Conservation (phyloP, 805 yeast species). For the Komagataella kurtzmanii region DNA sequence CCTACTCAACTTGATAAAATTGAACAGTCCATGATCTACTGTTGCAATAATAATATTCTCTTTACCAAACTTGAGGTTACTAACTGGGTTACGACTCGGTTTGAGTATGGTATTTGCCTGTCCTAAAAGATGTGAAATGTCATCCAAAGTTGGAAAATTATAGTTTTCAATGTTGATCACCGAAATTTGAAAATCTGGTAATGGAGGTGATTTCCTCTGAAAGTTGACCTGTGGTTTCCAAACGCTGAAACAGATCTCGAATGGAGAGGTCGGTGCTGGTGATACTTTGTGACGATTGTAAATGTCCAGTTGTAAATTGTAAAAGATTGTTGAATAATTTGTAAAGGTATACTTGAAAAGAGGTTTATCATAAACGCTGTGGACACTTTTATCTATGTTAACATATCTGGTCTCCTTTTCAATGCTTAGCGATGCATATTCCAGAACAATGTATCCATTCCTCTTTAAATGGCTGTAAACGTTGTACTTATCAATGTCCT, state of each 20-base stretch:
- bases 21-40: conserved; percentile 64
- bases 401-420: background rate
- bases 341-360: background rate
- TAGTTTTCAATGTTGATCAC: conserved; percentile 33
- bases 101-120: conserved; percentile 9
- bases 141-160: conserved; percentile 31
- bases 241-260: conserved; percentile 40
- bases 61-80: conserved; percentile 1
- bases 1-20: conserved; percentile 41
- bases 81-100: background rate
- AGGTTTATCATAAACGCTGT: background rate
- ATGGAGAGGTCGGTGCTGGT: conserved; percentile 1
- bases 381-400: background rate
- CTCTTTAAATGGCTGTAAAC: conserved; percentile 68
- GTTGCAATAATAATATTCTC: conserved; percentile 32
- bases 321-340: background rate
- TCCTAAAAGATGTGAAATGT: conserved; percentile 23
- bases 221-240: conserved; percentile 77
- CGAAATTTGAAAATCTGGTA: conserved; percentile 64
- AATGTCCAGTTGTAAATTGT: background rate
- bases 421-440: conserved; percentile 7
- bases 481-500: conserved; percentile 39
- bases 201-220: conserved; percentile 54
- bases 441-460: conserved; percentile 57
- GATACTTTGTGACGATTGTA: background rate